Base-by-base conservation (phyloP, 257 asterid species). In the Asclepias syriaca region DNA sequence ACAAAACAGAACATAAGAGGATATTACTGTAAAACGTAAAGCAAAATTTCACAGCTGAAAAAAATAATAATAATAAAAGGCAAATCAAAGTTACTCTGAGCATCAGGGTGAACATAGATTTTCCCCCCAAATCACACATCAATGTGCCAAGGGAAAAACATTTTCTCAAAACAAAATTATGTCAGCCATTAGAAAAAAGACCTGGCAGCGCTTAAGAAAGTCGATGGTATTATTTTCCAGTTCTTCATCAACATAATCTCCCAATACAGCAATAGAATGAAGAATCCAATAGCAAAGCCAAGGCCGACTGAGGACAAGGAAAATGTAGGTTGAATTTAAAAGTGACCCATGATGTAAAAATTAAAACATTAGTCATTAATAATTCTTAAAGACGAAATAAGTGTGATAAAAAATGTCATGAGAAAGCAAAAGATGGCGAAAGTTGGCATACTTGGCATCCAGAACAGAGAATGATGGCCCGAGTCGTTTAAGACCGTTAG, bases 251-350 rank as follows among this genome's bases (percentile, higher is more conserved):
- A 92, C 77, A 48, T 88, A 85, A 48, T 95, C 99, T 49, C 92
- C 96, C 82, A 92, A 71, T 80, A 92, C 65, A 68, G 97, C 90
- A 78, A 95, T 85, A 12, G 99, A 86, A 72, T 95, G 99, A 66
- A 90, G 85, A 74, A 83, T 88, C 99, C 99, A 92, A 79, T 95
- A 95, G 84, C 98, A 92, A 70, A 95, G 77, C 99, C 99, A 95
- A 68, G 98, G 99, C 67, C 99, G 99, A 77, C 99, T 95, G 83
- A 19, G 50, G 37, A 80, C 55, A 69, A 75, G 53, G 76, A 82
- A 82, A 57, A 57, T 39, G 15, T n/a, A 34, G 32, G 59, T 70
- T 24, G 53, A 53, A 27, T 53, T 11, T 18, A 11, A 48, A 27
- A 18, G 59, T 22, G 18, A 32, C 51, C 56, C 49, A 18, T 4